phyloP scores from a whole-genome alignment of 768 basidiomycete species.

The Hortiboletus flavorubellus region DNA sequence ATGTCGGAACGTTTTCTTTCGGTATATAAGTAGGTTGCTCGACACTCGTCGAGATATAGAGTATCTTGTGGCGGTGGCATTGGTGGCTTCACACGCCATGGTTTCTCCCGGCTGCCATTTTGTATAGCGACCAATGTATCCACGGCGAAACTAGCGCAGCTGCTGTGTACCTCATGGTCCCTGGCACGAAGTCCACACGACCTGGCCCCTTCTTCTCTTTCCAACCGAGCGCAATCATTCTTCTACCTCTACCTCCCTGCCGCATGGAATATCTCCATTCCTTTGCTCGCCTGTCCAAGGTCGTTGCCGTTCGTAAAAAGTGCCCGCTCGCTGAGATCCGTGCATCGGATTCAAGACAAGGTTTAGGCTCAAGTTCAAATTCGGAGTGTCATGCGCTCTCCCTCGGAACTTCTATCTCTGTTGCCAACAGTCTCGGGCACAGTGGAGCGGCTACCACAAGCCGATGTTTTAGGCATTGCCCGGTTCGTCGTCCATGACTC shows the following conservation, averaged over 20 bases:
- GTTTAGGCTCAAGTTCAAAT: constrained; percentile 7
- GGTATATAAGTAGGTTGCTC: neutral
- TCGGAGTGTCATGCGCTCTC: constrained; percentile 2
- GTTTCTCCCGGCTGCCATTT: neutral
- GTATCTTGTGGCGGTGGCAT: neutral
- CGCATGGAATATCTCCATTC: constrained; percentile 24
- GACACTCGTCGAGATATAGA: neutral
- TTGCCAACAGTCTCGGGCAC: neutral
- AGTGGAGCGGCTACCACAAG: neutral
- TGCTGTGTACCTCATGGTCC: constrained; percentile 19
- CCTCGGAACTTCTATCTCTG: constrained; percentile 11
- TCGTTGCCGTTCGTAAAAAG: constrained; percentile 20
- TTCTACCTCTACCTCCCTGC: neutral
- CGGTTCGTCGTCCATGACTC: constrained; percentile 6
- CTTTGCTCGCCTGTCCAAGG: constrained; percentile 18
- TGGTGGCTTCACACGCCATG: constrained; percentile 8
- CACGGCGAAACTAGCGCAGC: constrained; percentile 23
- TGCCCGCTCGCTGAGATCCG: constrained; percentile 7
- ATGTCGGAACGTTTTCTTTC: neutral
- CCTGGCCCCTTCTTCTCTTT: neutral
- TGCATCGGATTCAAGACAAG: constrained; percentile 14
- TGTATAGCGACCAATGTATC: constrained; percentile 14
- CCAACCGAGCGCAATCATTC: neutral
- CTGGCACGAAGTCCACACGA: neutral
- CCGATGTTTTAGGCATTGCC: constrained; percentile 8